phyloP scores from a whole-genome alignment of 805 yeast genomes.

The fission yeast (Schizosaccharomyces pombe) region DNA sequence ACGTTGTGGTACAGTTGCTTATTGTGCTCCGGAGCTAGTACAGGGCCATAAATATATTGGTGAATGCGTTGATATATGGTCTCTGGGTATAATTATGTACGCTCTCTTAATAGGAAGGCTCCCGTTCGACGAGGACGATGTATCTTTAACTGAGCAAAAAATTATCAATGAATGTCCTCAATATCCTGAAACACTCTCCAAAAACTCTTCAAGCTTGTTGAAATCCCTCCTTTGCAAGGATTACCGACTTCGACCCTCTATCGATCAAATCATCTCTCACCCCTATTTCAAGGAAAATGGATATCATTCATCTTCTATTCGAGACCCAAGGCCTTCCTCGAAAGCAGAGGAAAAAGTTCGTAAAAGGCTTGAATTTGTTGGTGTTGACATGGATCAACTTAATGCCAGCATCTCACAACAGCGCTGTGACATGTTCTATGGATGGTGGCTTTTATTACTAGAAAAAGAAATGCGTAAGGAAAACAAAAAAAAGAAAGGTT shows the following conservation, averaged over 20 bases:
- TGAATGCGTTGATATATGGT: slow-evolving; percentile 78
- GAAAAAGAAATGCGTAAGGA: slow-evolving; percentile 5
- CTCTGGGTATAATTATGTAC: slow-evolving; percentile 75
- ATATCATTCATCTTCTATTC: neutral
- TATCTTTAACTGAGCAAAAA: neutral
- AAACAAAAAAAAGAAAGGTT: slow-evolving; percentile 5
- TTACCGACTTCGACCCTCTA: neutral
- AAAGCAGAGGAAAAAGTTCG: slow-evolving; percentile 1
- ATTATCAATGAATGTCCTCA: neutral
- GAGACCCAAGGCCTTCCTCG: neutral
- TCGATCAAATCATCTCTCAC: slow-evolving; percentile 1
- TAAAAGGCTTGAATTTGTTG: neutral
- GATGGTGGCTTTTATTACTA: slow-evolving; percentile 5
- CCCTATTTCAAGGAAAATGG: neutral
- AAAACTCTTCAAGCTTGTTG: neutral
- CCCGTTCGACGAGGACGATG: slow-evolving; percentile 47
- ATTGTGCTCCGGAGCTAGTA: slow-evolving; percentile 79
- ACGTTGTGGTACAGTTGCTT: slow-evolving; percentile 89
- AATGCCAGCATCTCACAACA: slow-evolving; percentile 6
- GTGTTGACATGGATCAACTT: slow-evolving; percentile 1
- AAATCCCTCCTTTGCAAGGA: neutral
- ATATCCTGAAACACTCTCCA: neutral
- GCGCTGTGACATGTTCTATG: neutral
- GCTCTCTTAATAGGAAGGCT: slow-evolving; percentile 62
- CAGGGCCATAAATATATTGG: slow-evolving; percentile 88